phyloP scores from a whole-genome alignment of 306 rosid genomes.

The Mucuna pruriens region DNA sequence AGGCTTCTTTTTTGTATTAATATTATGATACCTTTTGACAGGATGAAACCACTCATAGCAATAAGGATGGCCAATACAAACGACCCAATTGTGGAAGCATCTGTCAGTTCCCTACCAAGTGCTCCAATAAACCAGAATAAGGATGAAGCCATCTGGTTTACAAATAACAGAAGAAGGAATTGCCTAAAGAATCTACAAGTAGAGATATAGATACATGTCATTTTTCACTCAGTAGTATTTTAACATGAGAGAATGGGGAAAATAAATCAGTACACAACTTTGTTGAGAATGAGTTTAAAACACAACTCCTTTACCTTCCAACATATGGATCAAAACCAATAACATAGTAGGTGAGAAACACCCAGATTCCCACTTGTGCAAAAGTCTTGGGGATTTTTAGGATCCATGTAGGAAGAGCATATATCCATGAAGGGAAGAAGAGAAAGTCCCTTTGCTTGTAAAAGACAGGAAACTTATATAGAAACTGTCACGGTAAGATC shows the following conservation, averaged over 20 bases:
- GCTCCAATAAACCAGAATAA: constrained; percentile 54
- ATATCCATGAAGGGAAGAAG: constrained; percentile 62
- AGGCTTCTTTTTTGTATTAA: neutral
- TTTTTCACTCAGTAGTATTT: neutral
- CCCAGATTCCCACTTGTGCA: constrained; percentile 52
- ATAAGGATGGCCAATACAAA: constrained; percentile 42
- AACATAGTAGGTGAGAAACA: constrained; percentile 52
- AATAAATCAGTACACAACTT: neutral
- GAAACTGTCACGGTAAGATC: constrained; percentile 51
- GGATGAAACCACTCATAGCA: constrained; percentile 53
- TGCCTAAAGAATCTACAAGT: constrained; percentile 57
- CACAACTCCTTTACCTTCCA: constrained; percentile 39
- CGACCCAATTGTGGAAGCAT: constrained; percentile 48
- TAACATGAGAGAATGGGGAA: neutral
- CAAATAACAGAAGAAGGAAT: constrained; percentile 46
- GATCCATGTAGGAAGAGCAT: constrained; percentile 58
- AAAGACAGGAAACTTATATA: constrained; percentile 56
- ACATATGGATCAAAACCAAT: constrained; percentile 56
- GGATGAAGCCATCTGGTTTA: constrained; percentile 57
- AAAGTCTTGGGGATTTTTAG: constrained; percentile 51
- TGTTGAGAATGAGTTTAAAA: neutral
- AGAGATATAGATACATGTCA: neutral
- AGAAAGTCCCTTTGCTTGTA: constrained; percentile 58
- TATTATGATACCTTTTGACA: constrained; percentile 55
- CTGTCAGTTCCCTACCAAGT: constrained; percentile 54